Base-by-base conservation (phyloP, 2,329 filamentous ascomycete species). In the Oidium heveae region DNA sequence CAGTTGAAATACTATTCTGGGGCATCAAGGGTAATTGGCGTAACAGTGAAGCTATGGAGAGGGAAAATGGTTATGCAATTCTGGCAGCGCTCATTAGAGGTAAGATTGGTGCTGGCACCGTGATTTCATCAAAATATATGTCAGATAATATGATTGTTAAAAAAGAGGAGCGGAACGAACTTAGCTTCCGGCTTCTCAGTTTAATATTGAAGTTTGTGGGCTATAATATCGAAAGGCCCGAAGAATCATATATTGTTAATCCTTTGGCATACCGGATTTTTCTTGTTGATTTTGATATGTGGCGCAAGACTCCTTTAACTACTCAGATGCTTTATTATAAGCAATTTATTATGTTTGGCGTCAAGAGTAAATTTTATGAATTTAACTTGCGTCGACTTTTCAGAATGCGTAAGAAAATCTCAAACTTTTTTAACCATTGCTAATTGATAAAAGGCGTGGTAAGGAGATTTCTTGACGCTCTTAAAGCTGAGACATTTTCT, bases 11-110 rank as follows among this genome's bases (percentile, higher is more conserved):
- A 62, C 72, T 94, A 28, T 87, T 95, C 58, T 79, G 84, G 59
- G 86, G 85, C 57, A 84, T 95, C 52, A 82, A 84, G 59, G 82
- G 84, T 59, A 96, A 84, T 64, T 98, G 93, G 91, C 78, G 91
- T 59, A 96, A 96, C 60, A 96, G 91, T 60, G 93, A 98, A 66
- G 88, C 91, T 28, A 95, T 98, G 84, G 91, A 98, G 66, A 81
- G 85, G 62, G 87, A 94, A 57, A 91, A 93, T 60, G 93, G 89
- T 0, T 98, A 95, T 64, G 83, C 85, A 28, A 84, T 96, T 37
- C 70, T 98, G 53, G 84, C 84, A 43, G 79, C 87, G 66, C 73
- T 96, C 18, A 69, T 98, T 24, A 80, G 86, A 55, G 84, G 85
- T 55, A 95, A 94, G 65, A 72, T 94, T 34, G 83, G 82, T 5